phyloP scores from a whole-genome alignment of 768 basidiomycete species.

The Crucibulum laeve region DNA sequence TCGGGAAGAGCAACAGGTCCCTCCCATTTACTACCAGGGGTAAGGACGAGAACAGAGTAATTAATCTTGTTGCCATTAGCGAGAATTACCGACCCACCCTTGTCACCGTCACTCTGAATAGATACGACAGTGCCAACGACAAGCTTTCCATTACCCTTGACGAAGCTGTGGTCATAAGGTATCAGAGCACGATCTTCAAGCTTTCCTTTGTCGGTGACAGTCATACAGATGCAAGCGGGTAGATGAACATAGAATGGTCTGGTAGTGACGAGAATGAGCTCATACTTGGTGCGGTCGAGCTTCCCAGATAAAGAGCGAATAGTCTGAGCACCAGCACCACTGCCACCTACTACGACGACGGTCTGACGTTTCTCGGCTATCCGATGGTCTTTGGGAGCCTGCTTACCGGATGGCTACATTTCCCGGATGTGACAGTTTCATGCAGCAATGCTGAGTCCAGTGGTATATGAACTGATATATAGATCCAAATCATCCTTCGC shows the following conservation, averaged over 20 bases:
- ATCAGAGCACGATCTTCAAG: conserved; percentile 41
- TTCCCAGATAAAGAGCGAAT: conserved; percentile 44
- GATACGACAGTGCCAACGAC: conserved; percentile 31
- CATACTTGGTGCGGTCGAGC: conserved; percentile 42
- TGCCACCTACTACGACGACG: not conserved
- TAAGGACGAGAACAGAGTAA: conserved; percentile 54
- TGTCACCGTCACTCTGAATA: conserved; percentile 13
- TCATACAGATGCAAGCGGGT: conserved; percentile 45
- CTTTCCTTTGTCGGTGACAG: conserved; percentile 36
- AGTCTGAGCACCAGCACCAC: conserved; percentile 8
- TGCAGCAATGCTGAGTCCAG: no score
- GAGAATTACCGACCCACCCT: conserved; percentile 45
- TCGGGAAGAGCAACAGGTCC: conserved; percentile 44
- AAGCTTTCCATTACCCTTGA: conserved; percentile 43
- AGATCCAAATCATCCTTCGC: no score
- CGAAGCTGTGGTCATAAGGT: conserved; percentile 50
- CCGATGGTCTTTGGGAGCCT: no score
- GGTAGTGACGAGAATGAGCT: conserved; percentile 49
- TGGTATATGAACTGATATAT: no score
- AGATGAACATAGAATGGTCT: conserved; percentile 45
- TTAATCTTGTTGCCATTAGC: conserved; percentile 39
- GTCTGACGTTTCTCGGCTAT: no score
- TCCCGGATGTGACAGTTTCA: no score
- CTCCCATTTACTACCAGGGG: conserved; percentile 50
- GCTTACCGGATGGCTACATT: no score